phyloP scores from a whole-genome alignment of 768 basidiomycete species.

The Auricularia sp. region DNA sequence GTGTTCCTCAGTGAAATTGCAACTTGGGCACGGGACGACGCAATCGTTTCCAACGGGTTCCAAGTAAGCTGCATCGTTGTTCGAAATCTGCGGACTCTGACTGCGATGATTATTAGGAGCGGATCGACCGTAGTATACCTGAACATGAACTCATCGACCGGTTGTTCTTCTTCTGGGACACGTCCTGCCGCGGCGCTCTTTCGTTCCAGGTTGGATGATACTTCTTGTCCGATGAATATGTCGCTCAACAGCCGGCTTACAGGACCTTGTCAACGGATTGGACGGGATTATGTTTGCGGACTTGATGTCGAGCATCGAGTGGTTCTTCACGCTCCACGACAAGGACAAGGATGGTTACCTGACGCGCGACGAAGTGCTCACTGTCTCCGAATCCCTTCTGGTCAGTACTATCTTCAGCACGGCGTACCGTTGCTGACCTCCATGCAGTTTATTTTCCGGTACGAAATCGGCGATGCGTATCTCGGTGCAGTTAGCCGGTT shows the following conservation, averaged over 20 bases:
- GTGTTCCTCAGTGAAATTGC: constrained; percentile 86
- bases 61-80: constrained; percentile 37
- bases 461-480: constrained; percentile 92
- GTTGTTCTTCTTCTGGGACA: constrained; percentile 93
- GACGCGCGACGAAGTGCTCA: constrained; percentile 94
- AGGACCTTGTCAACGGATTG: constrained; percentile 86
- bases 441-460: constrained; percentile 89
- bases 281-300: constrained; percentile 93
- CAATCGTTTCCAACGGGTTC: constrained; percentile 85
- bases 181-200: constrained; percentile 64
- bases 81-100: neutral
- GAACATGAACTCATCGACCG: constrained; percentile 95
- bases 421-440: constrained; percentile 1
- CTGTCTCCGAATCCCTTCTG: constrained; percentile 86
- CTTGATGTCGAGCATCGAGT: constrained; percentile 96
- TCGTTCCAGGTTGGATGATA: constrained; percentile 67
- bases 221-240: neutral
- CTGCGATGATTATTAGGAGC: constrained; percentile 43
- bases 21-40: constrained; percentile 93
- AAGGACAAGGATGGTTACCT: constrained; percentile 93
- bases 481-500: constrained; percentile 93
- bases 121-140: constrained; percentile 80
- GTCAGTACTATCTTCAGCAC: constrained; percentile 34
- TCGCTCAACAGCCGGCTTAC: constrained; percentile 2
- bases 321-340: constrained; percentile 95